Evolutionary conservation across 2,329 filamentous ascomycete species (phyloP).

Genomic region (Chaetothyriales sp.): DNA sequence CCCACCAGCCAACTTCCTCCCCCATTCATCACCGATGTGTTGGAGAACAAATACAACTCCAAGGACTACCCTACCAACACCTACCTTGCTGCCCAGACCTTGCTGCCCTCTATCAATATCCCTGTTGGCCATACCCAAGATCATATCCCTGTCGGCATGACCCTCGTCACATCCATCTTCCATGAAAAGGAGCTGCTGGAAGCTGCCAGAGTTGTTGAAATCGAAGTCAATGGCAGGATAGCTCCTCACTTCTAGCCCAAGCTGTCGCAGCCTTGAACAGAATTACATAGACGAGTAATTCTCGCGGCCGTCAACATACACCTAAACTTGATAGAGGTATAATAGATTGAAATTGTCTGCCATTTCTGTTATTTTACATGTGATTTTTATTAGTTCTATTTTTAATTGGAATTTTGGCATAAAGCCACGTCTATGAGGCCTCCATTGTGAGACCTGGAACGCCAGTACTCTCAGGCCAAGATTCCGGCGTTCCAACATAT

Average conservation of each 20-base stretch:
- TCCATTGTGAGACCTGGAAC: too few relatives aligned
- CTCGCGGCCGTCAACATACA: too few relatives aligned
- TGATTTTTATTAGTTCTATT: too few relatives aligned
- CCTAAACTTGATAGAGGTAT: too few relatives aligned
- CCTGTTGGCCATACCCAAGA: slow-evolving; percentile 5
- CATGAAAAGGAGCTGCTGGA: slow-evolving; percentile 4
- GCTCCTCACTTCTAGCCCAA: neutral
- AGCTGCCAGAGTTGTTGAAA: slow-evolving; percentile 6
- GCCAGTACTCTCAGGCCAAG: too few relatives aligned
- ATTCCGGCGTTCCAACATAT: too few relatives aligned
- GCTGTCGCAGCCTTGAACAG: too few relatives aligned
- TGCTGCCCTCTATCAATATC: slow-evolving; percentile 5
- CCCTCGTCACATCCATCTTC: slow-evolving; percentile 4
- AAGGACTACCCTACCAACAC: slow-evolving; percentile 6
- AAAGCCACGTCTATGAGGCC: too few relatives aligned
- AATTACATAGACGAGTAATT: too few relatives aligned
- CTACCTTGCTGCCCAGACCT: slow-evolving; percentile 2
- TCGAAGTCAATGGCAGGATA: slow-evolving; percentile 2
- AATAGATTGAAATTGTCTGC: too few relatives aligned
- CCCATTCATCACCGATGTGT: slow-evolving; percentile 5
- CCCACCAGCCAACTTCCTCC: slow-evolving; percentile 6
- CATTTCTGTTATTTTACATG: too few relatives aligned
- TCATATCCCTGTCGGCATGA: slow-evolving; percentile 3
- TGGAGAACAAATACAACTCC: slow-evolving; percentile 2
- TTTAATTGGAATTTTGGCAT: too few relatives aligned